Evolutionary conservation across 2,329 filamentous ascomycete species (phyloP), one percentile per base, ranked within the genome.

Genomic region (Epichloe baconii): DNA sequence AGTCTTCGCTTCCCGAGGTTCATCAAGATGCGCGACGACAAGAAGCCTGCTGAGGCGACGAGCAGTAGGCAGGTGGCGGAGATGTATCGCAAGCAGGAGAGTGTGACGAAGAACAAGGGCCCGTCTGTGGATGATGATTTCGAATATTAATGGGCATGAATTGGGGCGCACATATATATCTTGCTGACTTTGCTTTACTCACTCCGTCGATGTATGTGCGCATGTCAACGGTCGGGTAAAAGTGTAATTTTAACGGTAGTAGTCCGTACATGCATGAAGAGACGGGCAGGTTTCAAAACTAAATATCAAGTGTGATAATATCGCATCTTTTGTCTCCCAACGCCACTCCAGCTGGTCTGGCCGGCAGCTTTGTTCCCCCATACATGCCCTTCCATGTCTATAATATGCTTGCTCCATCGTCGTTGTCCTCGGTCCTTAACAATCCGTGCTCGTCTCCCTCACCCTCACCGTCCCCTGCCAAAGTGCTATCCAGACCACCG

Each of bases 1-100:
- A 90, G 85, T 62, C 71, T 98, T 57, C 76, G 93, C 6, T 98
- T 98, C 68, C 93, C 93, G 10, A 74, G 93, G 11, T 98, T 95
- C 67, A 93, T 98, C 65, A 88, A 89, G 65, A 71, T 88, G 41
- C 78, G 93, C 53, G 91, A 97, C 53, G 93, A 98, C 65, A 98
- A 98, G 78, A 96, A 95, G 71, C 82, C 88, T 0, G 90, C 95
- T 55, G 78, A 91, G 70, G 93, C 93, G 14, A 96, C 89, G 40
- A 85, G 77, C 36, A 88, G 83, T 55, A 76, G 83, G 48, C 87
- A 93, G 69, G 86, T 98, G 47, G 90, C 89, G 0, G 93, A 97
- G 68, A 95, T 98, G 91, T 98, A 97, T 71, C 77, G 83, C 58
- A 90, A 87, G 70, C 93, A 98, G 72, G 91, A 97, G 73, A 87